phyloP scores from a whole-genome alignment of 345 rosid genomes.

The Gossypium rotundifolium region DNA sequence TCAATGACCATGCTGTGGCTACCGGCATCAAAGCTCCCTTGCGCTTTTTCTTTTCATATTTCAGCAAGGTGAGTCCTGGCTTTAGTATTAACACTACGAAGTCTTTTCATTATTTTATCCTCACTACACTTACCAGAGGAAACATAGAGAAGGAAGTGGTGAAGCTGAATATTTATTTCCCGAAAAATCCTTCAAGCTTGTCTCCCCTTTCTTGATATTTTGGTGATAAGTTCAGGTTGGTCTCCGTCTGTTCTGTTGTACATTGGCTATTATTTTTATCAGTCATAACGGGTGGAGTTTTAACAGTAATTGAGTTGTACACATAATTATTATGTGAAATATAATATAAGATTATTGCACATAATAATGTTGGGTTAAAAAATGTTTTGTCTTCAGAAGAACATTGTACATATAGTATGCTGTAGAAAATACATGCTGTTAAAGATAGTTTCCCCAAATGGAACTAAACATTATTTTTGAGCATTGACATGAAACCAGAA shows the following conservation, averaged over 20 bases:
- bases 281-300: background rate
- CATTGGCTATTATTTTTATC: background rate
- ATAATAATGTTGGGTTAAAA: background rate
- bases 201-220: background rate
- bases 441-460: background rate
- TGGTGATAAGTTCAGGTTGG: background rate
- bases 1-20: background rate
- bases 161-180: slow-evolving; percentile 15
- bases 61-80: slow-evolving; percentile 26
- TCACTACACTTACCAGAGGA: slow-evolving; percentile 1
- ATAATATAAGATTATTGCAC: background rate
- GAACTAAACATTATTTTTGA: background rate
- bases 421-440: background rate
- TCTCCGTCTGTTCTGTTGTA: slow-evolving; percentile 6
- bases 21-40: slow-evolving; percentile 10
- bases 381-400: background rate
- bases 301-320: background rate
- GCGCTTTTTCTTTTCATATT: slow-evolving; percentile 8
- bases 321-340: slow-evolving; percentile 6
- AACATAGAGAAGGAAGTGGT: slow-evolving; percentile 11
- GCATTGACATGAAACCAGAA: background rate
- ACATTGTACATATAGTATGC: slow-evolving; percentile 3
- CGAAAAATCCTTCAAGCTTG: background rate
- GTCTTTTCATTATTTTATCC: slow-evolving; percentile 3
- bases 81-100: slow-evolving; percentile 9